Evolutionary conservation across 148 eudicot species (phyloP).

Genomic region (Silene uniflora): DNA sequence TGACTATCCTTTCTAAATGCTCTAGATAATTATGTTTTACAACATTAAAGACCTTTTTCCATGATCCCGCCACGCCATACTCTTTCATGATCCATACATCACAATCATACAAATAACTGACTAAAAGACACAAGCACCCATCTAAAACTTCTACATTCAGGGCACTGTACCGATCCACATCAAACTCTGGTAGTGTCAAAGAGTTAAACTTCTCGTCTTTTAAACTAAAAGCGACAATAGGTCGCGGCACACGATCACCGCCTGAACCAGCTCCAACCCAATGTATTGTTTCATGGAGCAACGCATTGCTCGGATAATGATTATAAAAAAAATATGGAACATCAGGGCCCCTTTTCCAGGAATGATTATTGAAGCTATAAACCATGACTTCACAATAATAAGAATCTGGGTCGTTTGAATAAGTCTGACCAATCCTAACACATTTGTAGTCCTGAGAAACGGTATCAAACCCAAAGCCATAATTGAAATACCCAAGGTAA

Average conservation of each 20-base stretch:
- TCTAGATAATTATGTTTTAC: background rate
- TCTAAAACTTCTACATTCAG: conserved; percentile 7
- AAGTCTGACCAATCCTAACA: conserved; percentile 19
- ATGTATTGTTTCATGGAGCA: conserved; percentile 14
- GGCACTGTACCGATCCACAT: background rate
- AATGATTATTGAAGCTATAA: conserved; percentile 19
- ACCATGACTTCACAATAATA: conserved; percentile 12
- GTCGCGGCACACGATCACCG: background rate
- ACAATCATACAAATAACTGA: background rate
- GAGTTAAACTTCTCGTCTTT: background rate
- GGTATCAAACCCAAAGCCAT: no score
- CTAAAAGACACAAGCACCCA: conserved; percentile 19
- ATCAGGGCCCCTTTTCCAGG: conserved; percentile 14
- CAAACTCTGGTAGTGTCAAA: conserved; percentile 3
- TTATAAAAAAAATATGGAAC: background rate
- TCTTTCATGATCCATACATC: conserved; percentile 21
- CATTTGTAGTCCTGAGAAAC: conserved; percentile 21
- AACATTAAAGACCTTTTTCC: conserved; percentile 13
- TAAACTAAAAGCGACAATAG: conserved; percentile 16
- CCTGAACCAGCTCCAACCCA: conserved; percentile 1
- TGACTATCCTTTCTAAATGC: background rate
- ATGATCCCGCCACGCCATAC: conserved; percentile 22
- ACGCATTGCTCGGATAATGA: background rate
- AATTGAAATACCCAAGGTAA: no score
- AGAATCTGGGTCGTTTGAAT: background rate